Evolutionary conservation across 306 rosid species (phyloP), one percentile per base, ranked within the genome.

Genomic region (Prunus dulcis): DNA sequence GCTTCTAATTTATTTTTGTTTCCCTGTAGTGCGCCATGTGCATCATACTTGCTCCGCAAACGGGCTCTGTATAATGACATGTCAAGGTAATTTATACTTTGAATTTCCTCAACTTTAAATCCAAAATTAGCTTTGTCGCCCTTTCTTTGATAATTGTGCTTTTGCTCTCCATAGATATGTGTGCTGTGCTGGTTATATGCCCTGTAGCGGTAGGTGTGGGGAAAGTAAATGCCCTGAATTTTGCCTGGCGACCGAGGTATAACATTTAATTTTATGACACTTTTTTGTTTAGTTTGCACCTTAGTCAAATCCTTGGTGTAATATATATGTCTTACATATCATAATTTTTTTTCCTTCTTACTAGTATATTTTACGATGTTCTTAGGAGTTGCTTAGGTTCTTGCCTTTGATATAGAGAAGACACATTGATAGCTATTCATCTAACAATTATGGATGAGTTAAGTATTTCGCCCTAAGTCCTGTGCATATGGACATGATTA

Each of bases 131-230:
- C 34, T 58, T 25, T 22, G 12, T 82, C 8, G 1, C 64, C 38
- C 45, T 50, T 72, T 61, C 64, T 68, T 47, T 75, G 64, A 58
- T 68, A 47, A 38, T 50, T 25, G 34, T 51, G 64, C 76, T 69
- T 62, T 77, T 71, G 27, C 78, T 83, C 78, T 41, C 70, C 74
- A 52, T 78, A 94, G 98, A 85, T 94, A 94, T 72, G 82, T 83
- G 5, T 94, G 97, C 62, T 94, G 98, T 84, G 98, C 94, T 74
- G 97, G 97, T 78, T 94, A 91, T 82, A 87, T 94, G 98, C 98
- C 98, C 51, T 91, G 97, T 75, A 93, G 97, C 68, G 97, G 97
- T 52, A 86, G 91, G 72, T 93, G 96, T 79, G 97, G 97, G 71
- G 97, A 93, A 86, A 93, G 97, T 60, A 78, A 72, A 83, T 90